Base-by-base conservation (phyloP, 495 filamentous ascomycete species). In the Recurvomyces mirabilis region DNA sequence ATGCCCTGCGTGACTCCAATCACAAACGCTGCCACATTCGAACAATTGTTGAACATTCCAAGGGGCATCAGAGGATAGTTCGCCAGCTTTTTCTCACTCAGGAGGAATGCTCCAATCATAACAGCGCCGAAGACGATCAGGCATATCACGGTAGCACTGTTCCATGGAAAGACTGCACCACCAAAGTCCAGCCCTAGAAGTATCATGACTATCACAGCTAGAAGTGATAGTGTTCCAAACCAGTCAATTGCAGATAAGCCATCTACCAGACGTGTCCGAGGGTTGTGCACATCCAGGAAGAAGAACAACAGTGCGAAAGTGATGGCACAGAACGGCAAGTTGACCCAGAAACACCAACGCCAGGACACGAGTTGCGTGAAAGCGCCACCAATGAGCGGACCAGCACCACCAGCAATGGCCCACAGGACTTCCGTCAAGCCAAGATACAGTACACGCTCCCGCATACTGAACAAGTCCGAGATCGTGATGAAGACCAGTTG, bases 311-410 rank as follows among this genome's bases (percentile, higher is more conserved):
- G 66, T 13, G 73, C 44, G 25, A 81, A 69, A 0, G 77, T 66
- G 0, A 67, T 47, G 0, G 71, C 68, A 6, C 68, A 73, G 30
- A 81, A 66, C 0, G 82, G 81, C 1, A 83, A 61, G 44, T 85
- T 85, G 63, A 86, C 76, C 75, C 37, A 40, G 37, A 42, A 30
- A 28, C 41, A 72, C 68, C 78, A 81, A 24, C 77, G 56, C 83
- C 82, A 87, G 4, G 65, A 66, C 12, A 76, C 66, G 3, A 68
- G 63, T 34, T 79, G 65, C 0, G 81, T 71, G 38, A 88, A 78
- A 1, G 69, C 67, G 15, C 82, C 82, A 32, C 39, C 18, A 9
- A 41, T 21, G 2, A 87, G 54, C 1, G 82, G 83, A 0, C 83
- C 83, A 5, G 78, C 54, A 5, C 67, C 72, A 9, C 67, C 70